Conservation (phyloP, 192 early-diverging fungal genomes). For the Coemansia sp. region DNA sequence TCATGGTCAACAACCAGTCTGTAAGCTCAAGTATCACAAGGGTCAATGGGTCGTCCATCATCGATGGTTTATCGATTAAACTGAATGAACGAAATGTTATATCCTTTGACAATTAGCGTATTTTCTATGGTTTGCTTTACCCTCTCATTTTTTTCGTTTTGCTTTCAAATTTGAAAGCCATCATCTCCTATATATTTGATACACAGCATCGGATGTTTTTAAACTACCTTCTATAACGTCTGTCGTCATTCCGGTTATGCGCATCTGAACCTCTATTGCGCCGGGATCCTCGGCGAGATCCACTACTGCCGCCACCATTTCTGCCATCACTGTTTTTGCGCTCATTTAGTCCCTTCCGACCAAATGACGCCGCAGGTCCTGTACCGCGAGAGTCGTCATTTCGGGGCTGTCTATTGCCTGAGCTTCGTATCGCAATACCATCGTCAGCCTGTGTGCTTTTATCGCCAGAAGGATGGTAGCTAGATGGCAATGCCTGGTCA, state of each 20-base stretch:
- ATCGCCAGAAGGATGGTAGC: not conserved
- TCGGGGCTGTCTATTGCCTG: not conserved
- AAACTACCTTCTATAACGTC: conserved; percentile 24
- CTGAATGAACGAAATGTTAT: no score
- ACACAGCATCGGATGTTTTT: no score
- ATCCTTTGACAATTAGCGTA: no score
- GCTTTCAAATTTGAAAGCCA: no score
- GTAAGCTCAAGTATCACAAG: no score
- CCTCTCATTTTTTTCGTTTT: no score
- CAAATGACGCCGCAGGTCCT: not conserved
- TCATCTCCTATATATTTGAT: no score
- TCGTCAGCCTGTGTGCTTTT: not conserved
- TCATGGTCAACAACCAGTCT: no score
- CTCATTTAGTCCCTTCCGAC: conserved; percentile 17
- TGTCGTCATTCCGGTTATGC: conserved; percentile 35
- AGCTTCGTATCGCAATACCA: not conserved
- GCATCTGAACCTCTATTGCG: conserved; percentile 22
- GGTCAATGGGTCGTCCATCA: no score
- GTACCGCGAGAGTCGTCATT: not conserved
- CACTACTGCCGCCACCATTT: conserved; percentile 1
- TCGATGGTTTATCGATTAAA: no score
- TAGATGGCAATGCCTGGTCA: not conserved
- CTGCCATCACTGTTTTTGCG: conserved; percentile 3
- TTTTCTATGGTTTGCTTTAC: no score
- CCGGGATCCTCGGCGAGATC: conserved; percentile 26